Evolutionary conservation across 805 yeast genomes (phyloP), one percentile per base, ranked within the genome.

Genomic region (Komagataella ulmi): DNA sequence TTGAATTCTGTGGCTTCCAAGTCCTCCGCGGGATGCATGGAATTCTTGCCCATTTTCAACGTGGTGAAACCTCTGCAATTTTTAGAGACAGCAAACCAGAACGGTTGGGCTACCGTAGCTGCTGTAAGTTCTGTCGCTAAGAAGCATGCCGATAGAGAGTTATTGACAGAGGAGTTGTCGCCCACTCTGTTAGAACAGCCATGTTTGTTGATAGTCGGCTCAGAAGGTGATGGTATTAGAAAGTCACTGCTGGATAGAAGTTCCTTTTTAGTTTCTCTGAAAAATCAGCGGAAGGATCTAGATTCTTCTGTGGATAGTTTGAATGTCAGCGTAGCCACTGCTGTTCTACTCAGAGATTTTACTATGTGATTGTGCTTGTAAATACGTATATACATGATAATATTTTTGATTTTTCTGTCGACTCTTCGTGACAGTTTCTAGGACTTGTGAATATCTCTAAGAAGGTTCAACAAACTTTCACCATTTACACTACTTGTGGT

Each of bases 291-390:
- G 49, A 55, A 50, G 2, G 54, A 52, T 21, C 47, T 61, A 10
- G 67, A 65, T 54, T 58, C 54, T 3, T 61, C 67, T 45, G 81
- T 89, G 44, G 96, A 88, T 61, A 85, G 95, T 30, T 69, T 89
- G 60, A 89, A 89, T 61, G 97, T 88, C 36, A 86, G 93, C 61
- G 96, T 89, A 7, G 97, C 97, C 1, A 76, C 90, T 1, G 93
- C 90, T 1, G 60, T 89, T 24, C 61, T 89, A 49, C 67, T 88
- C 6, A 59, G 59, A 6, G 62, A 60, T 49, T 52, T 56, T 17
- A 44, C 55, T 12, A n/a, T 43, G 19, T 45, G n/a, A 18, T 30
- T 30, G 40, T 30, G 40, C 40, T 10, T 30, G 40, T 30, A 30
- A 10, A 30, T 30, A 30, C 40, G 12, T 30, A 30, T 30, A 10